Percentiles rank a stretch among this genome's conserved stretches.
Conservation (phyloP, 139 green algal genomes). For the Volvox africanus region DNA sequence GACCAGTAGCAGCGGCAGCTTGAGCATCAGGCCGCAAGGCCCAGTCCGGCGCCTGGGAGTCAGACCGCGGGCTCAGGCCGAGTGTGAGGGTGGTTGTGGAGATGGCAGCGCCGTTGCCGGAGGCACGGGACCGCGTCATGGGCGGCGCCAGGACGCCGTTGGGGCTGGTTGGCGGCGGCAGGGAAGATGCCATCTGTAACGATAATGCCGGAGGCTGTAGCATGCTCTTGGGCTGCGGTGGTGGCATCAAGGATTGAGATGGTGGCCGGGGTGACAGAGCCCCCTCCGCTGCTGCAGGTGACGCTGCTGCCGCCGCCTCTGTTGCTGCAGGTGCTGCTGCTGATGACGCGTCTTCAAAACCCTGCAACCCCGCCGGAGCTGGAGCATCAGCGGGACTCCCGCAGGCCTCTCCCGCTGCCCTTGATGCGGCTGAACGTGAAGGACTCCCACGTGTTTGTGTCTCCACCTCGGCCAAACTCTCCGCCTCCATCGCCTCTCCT, state of each 20-base stretch:
- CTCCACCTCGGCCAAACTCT: no score
- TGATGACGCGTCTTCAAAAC: no score
- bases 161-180: background rate
- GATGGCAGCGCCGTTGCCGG: background rate
- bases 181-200: background rate
- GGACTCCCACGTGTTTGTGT: no score
- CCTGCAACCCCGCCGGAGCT: no score
- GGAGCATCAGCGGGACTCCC: no score
- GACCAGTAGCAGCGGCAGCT: background rate
- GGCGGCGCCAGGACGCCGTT: slow-evolving; percentile 2
- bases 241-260: background rate
- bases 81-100: background rate
- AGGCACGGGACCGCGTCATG: background rate
- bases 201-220: background rate
- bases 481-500: background rate
- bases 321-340: background rate
- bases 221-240: background rate
- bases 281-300: background rate
- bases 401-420: no score
- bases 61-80: background rate
- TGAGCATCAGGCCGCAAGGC: background rate
- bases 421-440: no score
- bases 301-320: background rate
- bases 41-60: background rate
- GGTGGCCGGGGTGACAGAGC: background rate